Conservation (phyloP, 2,329 filamentous ascomycete species). For the Penicillium sclerotigenum region DNA sequence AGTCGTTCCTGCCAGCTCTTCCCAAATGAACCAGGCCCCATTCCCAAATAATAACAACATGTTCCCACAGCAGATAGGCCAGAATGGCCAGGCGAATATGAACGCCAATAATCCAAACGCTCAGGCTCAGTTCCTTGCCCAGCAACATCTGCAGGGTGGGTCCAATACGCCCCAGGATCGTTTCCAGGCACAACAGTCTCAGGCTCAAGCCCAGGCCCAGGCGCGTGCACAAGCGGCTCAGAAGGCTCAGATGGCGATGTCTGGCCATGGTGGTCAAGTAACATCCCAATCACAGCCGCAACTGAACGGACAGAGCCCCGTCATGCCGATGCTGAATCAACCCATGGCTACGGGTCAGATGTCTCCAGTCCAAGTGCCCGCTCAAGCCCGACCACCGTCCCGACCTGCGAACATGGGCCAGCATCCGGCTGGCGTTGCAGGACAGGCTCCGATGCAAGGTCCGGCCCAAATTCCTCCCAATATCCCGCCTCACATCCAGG, state of each 20-base stretch:
- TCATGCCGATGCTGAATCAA: conserved; percentile 45
- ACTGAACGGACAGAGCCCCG: conserved; percentile 41
- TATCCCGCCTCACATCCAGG: conserved; percentile 36
- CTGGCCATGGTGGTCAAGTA: conserved; percentile 47
- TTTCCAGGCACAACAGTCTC: conserved; percentile 33
- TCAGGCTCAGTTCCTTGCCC: conserved; percentile 30
- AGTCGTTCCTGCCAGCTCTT: conserved; percentile 63
- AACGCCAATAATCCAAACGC: conserved; percentile 39
- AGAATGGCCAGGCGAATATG: conserved; percentile 37
- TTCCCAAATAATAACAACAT: conserved; percentile 40
- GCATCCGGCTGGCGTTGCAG: conserved; percentile 26
- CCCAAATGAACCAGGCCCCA: conserved; percentile 46
- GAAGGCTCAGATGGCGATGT: conserved; percentile 47
- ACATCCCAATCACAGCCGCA: conserved; percentile 38
- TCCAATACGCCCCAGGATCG: conserved; percentile 46
- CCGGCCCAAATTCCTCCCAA: conserved; percentile 35
- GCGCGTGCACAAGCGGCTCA: conserved; percentile 44
- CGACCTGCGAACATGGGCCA: conserved; percentile 34
- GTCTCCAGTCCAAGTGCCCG: conserved; percentile 35
- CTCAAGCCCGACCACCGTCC: conserved; percentile 36
- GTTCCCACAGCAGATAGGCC: conserved; percentile 43
- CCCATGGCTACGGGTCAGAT: conserved; percentile 40
- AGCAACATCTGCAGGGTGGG: conserved; percentile 42
- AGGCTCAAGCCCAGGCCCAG: conserved; percentile 38
- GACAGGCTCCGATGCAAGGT: conserved; percentile 32